Conservation (phyloP, 2,329 filamentous ascomycete species). For the Botrytis sinoallii region DNA sequence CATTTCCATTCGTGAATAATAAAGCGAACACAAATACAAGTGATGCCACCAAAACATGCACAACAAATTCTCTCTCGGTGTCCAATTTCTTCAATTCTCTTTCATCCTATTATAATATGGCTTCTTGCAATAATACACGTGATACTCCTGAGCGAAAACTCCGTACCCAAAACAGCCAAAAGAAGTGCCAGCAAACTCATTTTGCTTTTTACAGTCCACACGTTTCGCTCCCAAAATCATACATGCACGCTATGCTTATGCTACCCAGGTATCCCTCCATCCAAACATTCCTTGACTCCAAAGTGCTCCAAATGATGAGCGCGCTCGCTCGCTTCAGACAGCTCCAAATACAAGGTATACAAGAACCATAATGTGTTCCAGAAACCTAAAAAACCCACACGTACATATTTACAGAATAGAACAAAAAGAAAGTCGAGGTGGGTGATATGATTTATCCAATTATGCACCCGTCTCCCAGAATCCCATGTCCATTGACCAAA, state of each 20-base stretch:
- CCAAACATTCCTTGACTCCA: neutral
- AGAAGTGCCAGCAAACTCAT: neutral
- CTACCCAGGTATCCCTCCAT: neutral
- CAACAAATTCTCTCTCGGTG: neutral
- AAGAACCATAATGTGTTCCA: neutral
- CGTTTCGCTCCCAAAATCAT: neutral
- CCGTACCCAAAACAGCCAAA: neutral
- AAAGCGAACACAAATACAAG: neutral
- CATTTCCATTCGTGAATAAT: neutral
- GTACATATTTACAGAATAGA: neutral
- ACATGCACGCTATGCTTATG: neutral
- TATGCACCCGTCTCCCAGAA: neutral
- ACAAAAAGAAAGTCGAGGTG: neutral
- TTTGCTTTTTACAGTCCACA: neutral
- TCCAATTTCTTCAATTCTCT: neutral
- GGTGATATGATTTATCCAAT: neutral
- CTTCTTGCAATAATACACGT: neutral
- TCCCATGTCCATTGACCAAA: neutral
- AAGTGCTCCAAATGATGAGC: neutral
- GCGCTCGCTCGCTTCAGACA: neutral
- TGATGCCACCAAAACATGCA: neutral
- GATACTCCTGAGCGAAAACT: neutral
- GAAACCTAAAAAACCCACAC: neutral
- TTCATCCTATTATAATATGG: neutral
- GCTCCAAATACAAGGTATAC: neutral